These are phyloP conservation scores for Nymphaea thermarum DNA, from an alignment of 164 flowering plant genomes.

Conservation along the genomic window DNA sequence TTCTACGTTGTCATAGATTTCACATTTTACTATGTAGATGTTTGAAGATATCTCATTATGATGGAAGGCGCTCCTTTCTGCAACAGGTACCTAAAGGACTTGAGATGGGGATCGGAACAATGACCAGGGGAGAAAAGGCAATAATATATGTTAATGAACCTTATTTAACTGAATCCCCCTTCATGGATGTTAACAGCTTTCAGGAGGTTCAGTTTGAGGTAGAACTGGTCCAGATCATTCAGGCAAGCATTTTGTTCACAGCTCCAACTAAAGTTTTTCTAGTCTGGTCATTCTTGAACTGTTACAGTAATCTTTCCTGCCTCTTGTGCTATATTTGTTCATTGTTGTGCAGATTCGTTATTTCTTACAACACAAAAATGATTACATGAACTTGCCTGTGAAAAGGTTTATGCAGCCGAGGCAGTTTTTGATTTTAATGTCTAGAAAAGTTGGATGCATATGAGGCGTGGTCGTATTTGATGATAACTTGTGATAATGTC, in stretches of 20 bases:
- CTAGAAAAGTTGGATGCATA: no score
- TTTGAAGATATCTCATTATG: background rate
- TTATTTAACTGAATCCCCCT: conserved; percentile 58
- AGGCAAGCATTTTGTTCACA: conserved; percentile 27
- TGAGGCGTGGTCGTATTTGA: no score
- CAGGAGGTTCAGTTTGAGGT: conserved; percentile 90
- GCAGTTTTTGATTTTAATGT: no score
- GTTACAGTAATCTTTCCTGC: no score
- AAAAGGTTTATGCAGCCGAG: no score
- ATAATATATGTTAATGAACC: conserved; percentile 51
- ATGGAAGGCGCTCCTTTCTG: conserved; percentile 4
- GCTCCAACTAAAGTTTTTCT: no score
- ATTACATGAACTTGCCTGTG: no score
- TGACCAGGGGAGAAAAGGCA: conserved; percentile 84
- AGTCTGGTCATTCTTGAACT: no score
- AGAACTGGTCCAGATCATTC: conserved; percentile 84
- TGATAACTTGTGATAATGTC: no score
- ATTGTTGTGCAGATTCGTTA: no score
- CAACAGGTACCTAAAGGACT: conserved; percentile 90
- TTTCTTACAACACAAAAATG: no score
- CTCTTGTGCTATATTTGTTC: no score
- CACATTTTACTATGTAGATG: background rate
- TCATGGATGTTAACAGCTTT: conserved; percentile 40
- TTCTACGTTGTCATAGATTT: background rate
- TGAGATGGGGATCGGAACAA: conserved; percentile 94